Base-by-base conservation (phyloP, 139 green algal genomes). In the Tetratostichococcus sp. region DNA sequence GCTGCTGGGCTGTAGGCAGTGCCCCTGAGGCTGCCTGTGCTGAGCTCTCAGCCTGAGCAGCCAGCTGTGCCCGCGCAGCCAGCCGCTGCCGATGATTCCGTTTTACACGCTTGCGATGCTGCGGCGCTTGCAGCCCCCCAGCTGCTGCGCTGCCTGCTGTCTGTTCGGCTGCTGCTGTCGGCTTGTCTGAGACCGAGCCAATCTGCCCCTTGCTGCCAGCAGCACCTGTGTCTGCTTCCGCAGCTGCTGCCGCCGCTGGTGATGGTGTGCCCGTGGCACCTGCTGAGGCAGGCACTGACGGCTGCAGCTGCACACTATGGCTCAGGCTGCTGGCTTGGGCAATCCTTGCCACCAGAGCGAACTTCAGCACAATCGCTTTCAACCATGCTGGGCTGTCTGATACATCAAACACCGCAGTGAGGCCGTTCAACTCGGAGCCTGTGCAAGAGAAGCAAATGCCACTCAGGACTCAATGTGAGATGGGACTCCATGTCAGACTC, bases 311-410 rank as follows among this genome's bases (percentile, higher is more conserved):
- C 58, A 30, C 58, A 30, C 8, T 28, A 5, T 22, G 4, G 58
- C 58, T 67, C 25, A 28, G 26, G 68, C 33, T 58, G 68, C 31
- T 58, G 32, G 23, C 26, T 33, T 58, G 30, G 5, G 31, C 26
- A 19, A 32, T 67, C 30, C 25, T 31, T 16, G 30, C 43, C 11
- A 76, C 30, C 23, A 76, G 30, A 1, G 58, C 31, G 25, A 76
- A 76, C 26, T 32, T 62, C 71, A 76, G 50, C 31, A 76, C 33
- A 22, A 76, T 14, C 23, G 30, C 30, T 57, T 76, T 76, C 14
- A 76, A 32, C 71, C 58, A 69, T 4, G 33, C 30, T 25, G 71
- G 58, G 50, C 68, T 62, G 31, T 57, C 71, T 23, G 65, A 22
- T 5, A 69, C 57, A 22, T 76, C 31, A 6, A 76, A 57, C 31